phyloP scores from a whole-genome alignment of 331 rosid species.

The Quercus phellos region DNA sequence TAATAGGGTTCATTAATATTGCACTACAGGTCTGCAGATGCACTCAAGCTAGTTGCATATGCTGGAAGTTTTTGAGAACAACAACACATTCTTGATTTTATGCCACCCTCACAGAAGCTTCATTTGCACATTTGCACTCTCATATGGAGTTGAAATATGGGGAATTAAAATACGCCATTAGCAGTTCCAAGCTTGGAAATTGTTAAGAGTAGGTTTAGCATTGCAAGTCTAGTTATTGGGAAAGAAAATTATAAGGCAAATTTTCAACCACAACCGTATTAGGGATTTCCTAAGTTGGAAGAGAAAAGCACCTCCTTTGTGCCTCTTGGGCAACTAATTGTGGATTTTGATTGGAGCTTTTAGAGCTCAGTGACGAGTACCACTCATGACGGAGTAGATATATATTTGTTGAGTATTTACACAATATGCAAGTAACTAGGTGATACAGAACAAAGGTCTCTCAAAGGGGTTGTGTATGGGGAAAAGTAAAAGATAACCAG shows the following conservation, averaged over 20 bases:
- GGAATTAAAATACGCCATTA: background rate
- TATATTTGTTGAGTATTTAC: background rate
- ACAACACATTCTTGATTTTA: background rate
- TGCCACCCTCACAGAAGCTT: background rate
- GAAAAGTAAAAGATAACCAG: too few relatives aligned
- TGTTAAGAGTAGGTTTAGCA: background rate
- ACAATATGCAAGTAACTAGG: background rate
- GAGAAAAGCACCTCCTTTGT: background rate
- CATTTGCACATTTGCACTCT: background rate
- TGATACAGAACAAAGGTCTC: too few relatives aligned
- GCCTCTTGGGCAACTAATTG: background rate
- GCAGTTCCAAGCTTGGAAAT: background rate
- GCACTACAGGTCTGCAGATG: too few relatives aligned
- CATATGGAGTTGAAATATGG: background rate
- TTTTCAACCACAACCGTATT: background rate
- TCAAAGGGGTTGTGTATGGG: too few relatives aligned
- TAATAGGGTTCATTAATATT: background rate
- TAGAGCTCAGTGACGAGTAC: background rate
- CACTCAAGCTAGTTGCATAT: background rate
- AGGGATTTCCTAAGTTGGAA: background rate
- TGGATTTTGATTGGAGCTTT: background rate
- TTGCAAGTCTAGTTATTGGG: background rate
- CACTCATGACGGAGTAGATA: background rate
- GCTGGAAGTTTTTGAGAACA: background rate
- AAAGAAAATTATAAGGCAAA: background rate